Base-by-base conservation (phyloP, 2,329 filamentous ascomycete species). In the Ceratocystis colombiana region DNA sequence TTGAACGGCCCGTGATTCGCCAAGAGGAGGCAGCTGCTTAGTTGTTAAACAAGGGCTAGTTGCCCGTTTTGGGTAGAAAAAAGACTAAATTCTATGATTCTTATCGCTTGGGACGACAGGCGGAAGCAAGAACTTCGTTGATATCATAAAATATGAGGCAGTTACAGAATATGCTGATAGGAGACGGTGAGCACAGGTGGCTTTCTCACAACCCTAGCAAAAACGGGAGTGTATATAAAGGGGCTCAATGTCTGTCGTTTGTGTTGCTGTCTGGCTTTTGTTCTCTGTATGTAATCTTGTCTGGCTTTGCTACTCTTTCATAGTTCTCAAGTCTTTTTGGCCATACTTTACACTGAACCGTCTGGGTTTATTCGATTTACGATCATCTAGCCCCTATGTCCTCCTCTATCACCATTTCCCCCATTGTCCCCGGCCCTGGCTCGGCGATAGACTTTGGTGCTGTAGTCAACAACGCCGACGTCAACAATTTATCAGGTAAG, bases 401-500 rank as follows among this genome's bases (percentile, higher is more conserved):
- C n/a, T 64, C 67, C 30, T 64, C 65, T 25, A 62, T 77, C 46
- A 73, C 70, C 20, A 71, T 80, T 50, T 71, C 75, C 25, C 77
- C 77, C 8, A 71, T 80, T n/a, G 48, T 70, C n/a, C 66, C 73
- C 30, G 70, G 20, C 12, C 69, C 73, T 57, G 73, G 72, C 48
- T 79, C 78, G 28, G 71, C 68, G 15, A 75, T 84, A 68, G 78
- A 84, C 71, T 86, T 89, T 66, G 86, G 86, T 1, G 85, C 84
- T 8, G 73, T 81, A 30, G 77, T 88, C 68, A 75, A 77, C 46
- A 82, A 84, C 59, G 76, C 81, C 46, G 79, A 88, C 70, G 75
- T 88, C 50, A 84, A 88, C 71, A 81, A 82, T 64, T 75, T 89
- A 59, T 82, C 78, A 64, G 82, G 84, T 86, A 80, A 78, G 80